These are phyloP conservation scores for Leccinellum luteum DNA, from an alignment of 768 basidiomycete genomes.

Conservation along the genomic window DNA sequence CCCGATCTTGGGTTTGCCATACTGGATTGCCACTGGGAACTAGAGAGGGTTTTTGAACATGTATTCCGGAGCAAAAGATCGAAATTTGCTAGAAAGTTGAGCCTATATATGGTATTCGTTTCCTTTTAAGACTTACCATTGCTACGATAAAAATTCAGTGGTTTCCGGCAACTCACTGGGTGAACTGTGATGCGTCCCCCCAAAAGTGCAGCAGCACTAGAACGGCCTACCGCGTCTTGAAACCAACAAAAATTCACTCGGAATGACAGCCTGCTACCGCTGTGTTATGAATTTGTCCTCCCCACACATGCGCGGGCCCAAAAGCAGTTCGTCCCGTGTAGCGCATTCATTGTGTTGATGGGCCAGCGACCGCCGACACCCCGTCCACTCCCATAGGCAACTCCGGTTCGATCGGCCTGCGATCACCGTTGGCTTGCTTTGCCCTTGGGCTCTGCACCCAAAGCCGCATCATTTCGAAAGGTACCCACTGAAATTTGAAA, in stretches of 20 bases:
- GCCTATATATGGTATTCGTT: no score
- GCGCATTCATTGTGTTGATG: not conserved
- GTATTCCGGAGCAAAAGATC: no score
- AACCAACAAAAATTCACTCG: not conserved
- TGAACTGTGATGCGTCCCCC: not conserved
- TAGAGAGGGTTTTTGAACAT: not conserved
- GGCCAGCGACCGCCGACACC: not conserved
- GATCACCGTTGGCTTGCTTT: not conserved
- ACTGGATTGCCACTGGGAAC: conserved; percentile 2
- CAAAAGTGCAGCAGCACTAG: not conserved
- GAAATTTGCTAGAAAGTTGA: no score
- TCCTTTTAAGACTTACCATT: no score
- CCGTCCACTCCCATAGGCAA: not conserved
- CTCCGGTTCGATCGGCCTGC: not conserved
- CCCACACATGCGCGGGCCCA: not conserved
- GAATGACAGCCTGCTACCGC: not conserved
- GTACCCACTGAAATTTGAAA: not conserved
- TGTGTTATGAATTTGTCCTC: not conserved
- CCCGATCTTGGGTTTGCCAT: not conserved
- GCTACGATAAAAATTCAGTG: no score
- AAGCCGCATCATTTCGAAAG: not conserved
- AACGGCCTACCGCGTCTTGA: not conserved
- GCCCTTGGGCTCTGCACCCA: not conserved
- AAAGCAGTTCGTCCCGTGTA: not conserved
- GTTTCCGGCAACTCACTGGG: not conserved